Conservation (phyloP, 2,329 filamentous ascomycete species). For the Ceratocystis cubensis region DNA sequence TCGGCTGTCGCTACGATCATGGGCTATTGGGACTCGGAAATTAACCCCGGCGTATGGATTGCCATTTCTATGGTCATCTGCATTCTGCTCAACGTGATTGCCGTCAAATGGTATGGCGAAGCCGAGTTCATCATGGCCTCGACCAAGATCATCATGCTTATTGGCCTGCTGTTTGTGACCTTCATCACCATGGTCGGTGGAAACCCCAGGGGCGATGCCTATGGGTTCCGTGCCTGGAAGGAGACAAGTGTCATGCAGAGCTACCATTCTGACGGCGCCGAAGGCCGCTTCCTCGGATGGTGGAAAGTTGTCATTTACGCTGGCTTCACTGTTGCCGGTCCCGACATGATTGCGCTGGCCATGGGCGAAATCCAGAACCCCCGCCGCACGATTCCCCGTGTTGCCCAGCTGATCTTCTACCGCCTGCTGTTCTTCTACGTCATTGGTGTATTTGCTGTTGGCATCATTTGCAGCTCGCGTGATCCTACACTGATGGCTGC, state of each 20-base stretch:
- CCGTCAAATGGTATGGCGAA: slow-evolving; percentile 35
- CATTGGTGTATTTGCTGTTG: slow-evolving; percentile 46
- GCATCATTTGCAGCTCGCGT: slow-evolving; percentile 46
- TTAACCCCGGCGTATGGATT: slow-evolving; percentile 39
- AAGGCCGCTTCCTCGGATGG: slow-evolving; percentile 50
- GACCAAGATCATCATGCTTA: slow-evolving; percentile 35
- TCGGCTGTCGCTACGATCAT: slow-evolving; percentile 35
- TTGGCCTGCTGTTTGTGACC: slow-evolving; percentile 49
- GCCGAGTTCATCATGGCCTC: slow-evolving; percentile 46
- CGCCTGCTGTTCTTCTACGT: slow-evolving; percentile 60
- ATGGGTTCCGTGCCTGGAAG: slow-evolving; percentile 50
- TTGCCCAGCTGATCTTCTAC: slow-evolving; percentile 62
- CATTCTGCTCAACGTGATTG: slow-evolving; percentile 36
- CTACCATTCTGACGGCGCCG: slow-evolving; percentile 34
- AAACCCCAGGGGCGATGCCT: slow-evolving; percentile 49
- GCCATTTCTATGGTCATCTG: slow-evolving; percentile 36
- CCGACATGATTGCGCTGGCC: slow-evolving; percentile 50
- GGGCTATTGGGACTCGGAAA: slow-evolving; percentile 32
- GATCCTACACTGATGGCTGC: slow-evolving; percentile 32
- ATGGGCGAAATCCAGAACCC: slow-evolving; percentile 52
- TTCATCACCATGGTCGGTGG: slow-evolving; percentile 57
- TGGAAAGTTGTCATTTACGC: slow-evolving; percentile 48
- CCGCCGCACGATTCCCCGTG: slow-evolving; percentile 50
- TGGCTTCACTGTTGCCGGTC: slow-evolving; percentile 54
- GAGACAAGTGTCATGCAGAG: slow-evolving; percentile 27